Base-by-base conservation (phyloP, 2,329 filamentous ascomycete species). In the Trichoderma endophyticum region DNA sequence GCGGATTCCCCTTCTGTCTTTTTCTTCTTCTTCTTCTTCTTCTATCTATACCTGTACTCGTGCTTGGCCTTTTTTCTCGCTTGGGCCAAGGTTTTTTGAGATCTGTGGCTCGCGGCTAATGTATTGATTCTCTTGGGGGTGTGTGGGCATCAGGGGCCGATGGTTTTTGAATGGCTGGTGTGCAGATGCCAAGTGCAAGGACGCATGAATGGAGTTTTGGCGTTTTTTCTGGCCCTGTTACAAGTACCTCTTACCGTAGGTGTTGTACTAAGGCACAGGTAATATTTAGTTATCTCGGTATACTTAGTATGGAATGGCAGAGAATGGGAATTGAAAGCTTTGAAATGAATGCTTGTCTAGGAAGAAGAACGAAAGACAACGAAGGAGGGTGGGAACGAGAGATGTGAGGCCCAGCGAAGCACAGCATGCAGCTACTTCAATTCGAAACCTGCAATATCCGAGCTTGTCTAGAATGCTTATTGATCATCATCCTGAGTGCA, bases 131-230 rank as follows among this genome's bases (percentile, higher is more conserved):
- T 48, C 54, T 48, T 68, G 48, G 30, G 9, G 48, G 48, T 11
- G 30, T 21, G 57, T 67, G 32, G 64, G 48, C 43, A 67, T 67
- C 32, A 56, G 51, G 65, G 26, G 21, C 15, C 21, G 15, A 24
- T 26, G 24, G 14, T 48, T 39, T 24, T 14, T 30, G 30, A 36
- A 56, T 32, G 30, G 30, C 32, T 43, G 51, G 51, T 24, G 51
- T 34, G 26, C 62, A 32, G 69, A 30, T 48, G 61, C 21, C 51
- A 51, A 56, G 60, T 8, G 14, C 14, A 18, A 7, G 39, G 3
- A 51, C 34, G 69, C 69, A 71, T 64, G 56, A 65, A 30, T 57
- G 61, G 69, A 65, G 69, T 71, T 65, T 63, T 48, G 61, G 69
- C 61, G 66, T 60, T 69, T 65, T 51, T n/a, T 26, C 39, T 15